phyloP scores from a whole-genome alignment of 306 rosid species.

The Cercis canadensis region DNA sequence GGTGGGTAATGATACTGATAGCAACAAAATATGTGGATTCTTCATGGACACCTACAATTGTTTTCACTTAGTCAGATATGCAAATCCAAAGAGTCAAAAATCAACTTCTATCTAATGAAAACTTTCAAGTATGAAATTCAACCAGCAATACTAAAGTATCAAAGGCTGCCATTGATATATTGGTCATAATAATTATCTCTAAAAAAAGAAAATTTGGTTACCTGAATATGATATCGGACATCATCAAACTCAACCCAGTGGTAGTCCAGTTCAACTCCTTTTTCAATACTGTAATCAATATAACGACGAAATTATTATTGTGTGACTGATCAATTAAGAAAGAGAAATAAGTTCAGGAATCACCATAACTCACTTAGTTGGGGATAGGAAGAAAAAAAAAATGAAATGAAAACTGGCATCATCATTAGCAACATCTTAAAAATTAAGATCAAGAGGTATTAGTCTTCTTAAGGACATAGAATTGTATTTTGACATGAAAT shows the following conservation, averaged over 20 bases:
- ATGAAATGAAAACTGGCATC: background rate
- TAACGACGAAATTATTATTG: constrained; percentile 15
- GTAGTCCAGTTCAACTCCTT: constrained; percentile 84
- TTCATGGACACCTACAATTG: constrained; percentile 75
- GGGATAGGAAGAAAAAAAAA: background rate
- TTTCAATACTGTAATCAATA: constrained; percentile 72
- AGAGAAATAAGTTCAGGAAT: constrained; percentile 5
- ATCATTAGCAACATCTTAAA: background rate
- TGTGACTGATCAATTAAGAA: constrained; percentile 11
- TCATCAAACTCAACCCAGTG: constrained; percentile 96
- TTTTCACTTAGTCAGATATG: constrained; percentile 29
- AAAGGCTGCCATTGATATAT: background rate
- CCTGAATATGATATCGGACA: constrained; percentile 94
- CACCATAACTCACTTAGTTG: background rate
- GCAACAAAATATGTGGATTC: constrained; percentile 69
- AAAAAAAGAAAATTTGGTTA: constrained; percentile 23
- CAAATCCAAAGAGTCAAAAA: constrained; percentile 32
- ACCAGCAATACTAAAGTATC: background rate
- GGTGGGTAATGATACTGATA: constrained; percentile 79
- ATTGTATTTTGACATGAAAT: constrained; percentile 18
- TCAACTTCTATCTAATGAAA: constrained; percentile 23
- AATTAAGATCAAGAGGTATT: background rate
- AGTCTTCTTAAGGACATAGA: background rate
- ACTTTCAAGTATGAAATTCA: constrained; percentile 8
- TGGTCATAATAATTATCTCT: constrained; percentile 11